Base-by-base conservation (phyloP, 805 yeast genomes). In the Candida namnaoensis region DNA sequence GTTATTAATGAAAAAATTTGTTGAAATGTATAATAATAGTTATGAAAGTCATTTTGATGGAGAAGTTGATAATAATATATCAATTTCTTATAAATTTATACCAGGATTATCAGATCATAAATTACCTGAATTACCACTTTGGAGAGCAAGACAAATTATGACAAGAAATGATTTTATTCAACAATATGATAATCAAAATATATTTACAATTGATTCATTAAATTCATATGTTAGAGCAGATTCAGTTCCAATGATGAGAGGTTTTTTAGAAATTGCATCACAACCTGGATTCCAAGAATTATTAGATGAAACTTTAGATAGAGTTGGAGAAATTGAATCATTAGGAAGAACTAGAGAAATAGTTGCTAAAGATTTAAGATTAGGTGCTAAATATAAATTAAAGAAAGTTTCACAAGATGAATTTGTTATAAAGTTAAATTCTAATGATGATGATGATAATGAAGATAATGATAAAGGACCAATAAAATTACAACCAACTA, bases 201-300 rank as follows among this genome's bases (percentile, higher is more conserved):
- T 86, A 26, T 86, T 86, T 60, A 82, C 95, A 3, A 77, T 86
- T 41, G 93, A 86, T 60, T 76, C 86, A 1, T 46, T 52, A 7
- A 72, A 75, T 43, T 78, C 87, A 0, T 66, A 74, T 40, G 95
- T 86, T 3, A 65, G 83, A 32, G 91, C 95, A 0, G 95, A 86
- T 57, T 78, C 87, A 8, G 82, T 83, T 3, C 90, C 91, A 1
- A 85, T 86, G 95, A 83, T 86, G 95, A 72, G 90, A 49, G 95
- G 91, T 5, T 86, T 86, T 56, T 76, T 83, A 44, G 95, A 86
- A 54, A 82, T 86, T 40, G 80, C 81, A 2, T 64, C 75, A 3
- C 79, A 76, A 59, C 83, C 86, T 1, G 84, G 82, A 8, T 86
- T 86, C 48, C 80, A 82, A 37, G 72, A 78, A 43, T 61, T 85